Base-by-base conservation (phyloP, 2,329 filamentous ascomycete genomes). In the Ophiostoma fasciatum region DNA sequence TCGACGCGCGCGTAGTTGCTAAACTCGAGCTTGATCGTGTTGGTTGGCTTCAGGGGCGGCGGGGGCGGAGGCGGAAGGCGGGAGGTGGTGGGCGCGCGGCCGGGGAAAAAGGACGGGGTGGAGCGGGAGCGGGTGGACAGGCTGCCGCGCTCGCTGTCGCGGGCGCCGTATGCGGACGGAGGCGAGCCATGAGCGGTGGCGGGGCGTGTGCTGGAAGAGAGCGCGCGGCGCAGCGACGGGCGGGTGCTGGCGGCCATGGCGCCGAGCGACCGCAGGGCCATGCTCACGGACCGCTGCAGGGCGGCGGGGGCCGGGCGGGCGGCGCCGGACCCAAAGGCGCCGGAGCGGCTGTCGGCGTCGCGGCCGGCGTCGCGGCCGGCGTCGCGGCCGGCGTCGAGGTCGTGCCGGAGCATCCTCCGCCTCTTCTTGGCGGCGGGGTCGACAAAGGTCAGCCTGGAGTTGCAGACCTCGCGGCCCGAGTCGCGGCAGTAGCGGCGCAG, bases 1-100 rank as follows among this genome's bases (percentile, higher is more conserved):
- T 94, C 82, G 28, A 96, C 75, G 48, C 90, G 84, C 3, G 88
- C 88, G 54, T 98, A 98, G 61, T 96, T 98, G 46, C 84, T 92
- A 54, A 94, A 98, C 54, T 96, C 88, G 23, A 98, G 70, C 58
- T 85, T 82, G 54, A 88, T 81, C 25, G 71, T 78, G 55, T 93
- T 84, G 39, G 78, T 82, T 14, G 82, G 40, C 30, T 64, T 48
- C 28, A 58, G 55, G 36, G 53, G 60, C 18, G 54, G 49, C 38
- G 51, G 53, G 10, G 25, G 25, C 13, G 53, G 60, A 17, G 54
- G 49, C 38, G 51, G 53, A 7, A 19, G 19, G 11, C 20, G 22
- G 40, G 43, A 48, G 29, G 38, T 25, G 33, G 42, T 44, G 35
- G 8, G 34, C 17, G 37, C 33, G 37, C 45, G 40, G 40, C 44